These are phyloP conservation scores for Mollisiaceae sp. DNA, from an alignment of 2,329 filamentous ascomycete species.

Conservation along the genomic window DNA sequence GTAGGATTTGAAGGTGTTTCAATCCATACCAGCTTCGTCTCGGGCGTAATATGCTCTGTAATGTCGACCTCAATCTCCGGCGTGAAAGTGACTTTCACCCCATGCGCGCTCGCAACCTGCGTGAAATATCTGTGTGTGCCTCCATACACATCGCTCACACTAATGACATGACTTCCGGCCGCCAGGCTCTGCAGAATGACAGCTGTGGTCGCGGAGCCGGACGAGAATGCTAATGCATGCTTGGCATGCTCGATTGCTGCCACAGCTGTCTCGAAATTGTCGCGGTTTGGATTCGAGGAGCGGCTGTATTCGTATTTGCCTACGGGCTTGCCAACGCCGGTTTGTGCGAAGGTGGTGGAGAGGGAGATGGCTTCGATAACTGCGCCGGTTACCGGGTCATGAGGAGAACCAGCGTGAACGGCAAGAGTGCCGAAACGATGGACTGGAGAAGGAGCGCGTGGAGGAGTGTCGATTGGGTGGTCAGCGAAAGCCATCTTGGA, in stretches of 20 bases:
- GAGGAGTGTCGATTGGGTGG: slow-evolving; percentile 73
- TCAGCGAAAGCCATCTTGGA: slow-evolving; percentile 41
- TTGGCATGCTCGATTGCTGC: slow-evolving; percentile 92
- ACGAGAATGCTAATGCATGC: slow-evolving; percentile 92
- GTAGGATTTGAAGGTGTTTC: slow-evolving; percentile 96
- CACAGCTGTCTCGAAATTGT: slow-evolving; percentile 91
- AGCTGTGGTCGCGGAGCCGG: slow-evolving; percentile 91
- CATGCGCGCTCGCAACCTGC: slow-evolving; percentile 92
- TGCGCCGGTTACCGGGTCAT: slow-evolving; percentile 89
- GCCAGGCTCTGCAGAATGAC: slow-evolving; percentile 92
- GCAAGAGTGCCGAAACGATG: slow-evolving; percentile 91
- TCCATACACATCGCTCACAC: slow-evolving; percentile 96
- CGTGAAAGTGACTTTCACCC: slow-evolving; percentile 92
- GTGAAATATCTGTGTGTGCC: slow-evolving; percentile 99
- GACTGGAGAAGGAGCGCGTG: slow-evolving; percentile 72
- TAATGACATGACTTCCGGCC: slow-evolving; percentile 90
- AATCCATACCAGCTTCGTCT: slow-evolving; percentile 97
- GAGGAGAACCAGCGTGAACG: slow-evolving; percentile 89
- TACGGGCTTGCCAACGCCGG: slow-evolving; percentile 82
- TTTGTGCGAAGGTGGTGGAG: slow-evolving; percentile 95
- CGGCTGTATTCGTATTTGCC: slow-evolving; percentile 93
- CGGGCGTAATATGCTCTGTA: slow-evolving; percentile 78
- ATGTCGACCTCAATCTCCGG: slow-evolving; percentile 91
- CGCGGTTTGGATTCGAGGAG: slow-evolving; percentile 91
- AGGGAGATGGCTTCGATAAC: slow-evolving; percentile 97